These are phyloP conservation scores for Bothriochloa decipiens DNA, from an alignment of 176 grass and related monocot genomes.

Conservation along the genomic window DNA sequence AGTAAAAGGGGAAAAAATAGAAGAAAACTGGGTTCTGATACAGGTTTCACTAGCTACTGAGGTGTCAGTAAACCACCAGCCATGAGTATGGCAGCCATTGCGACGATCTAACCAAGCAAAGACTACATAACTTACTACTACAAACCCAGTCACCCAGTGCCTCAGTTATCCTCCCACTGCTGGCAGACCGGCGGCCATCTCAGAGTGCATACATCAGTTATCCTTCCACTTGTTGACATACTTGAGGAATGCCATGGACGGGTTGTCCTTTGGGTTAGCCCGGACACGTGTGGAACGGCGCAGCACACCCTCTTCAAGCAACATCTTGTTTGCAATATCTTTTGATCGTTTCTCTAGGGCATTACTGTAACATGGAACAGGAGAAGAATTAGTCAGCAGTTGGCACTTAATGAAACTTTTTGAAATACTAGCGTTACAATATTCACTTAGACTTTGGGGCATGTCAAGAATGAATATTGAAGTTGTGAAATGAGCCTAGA, in stretches of 20 bases:
- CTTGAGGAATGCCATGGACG: conserved; percentile 77
- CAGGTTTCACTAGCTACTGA: conserved; percentile 4
- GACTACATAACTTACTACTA: not conserved
- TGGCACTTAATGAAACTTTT: not conserved
- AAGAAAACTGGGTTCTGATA: not conserved
- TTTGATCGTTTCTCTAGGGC: conserved; percentile 79
- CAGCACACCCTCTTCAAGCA: conserved; percentile 74
- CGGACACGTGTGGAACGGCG: conserved; percentile 78
- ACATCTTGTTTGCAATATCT: conserved; percentile 58
- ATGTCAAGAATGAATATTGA: not conserved
- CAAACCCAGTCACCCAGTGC: conserved; percentile 6
- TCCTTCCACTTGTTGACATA: conserved; percentile 91
- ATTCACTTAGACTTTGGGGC: not conserved
- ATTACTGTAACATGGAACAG: conserved; percentile 43
- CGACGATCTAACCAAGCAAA: not conserved
- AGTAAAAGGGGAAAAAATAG: not conserved
- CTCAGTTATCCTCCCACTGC: not conserved
- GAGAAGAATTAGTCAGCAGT: conserved; percentile 7
- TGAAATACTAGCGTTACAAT: not conserved
- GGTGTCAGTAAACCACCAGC: not conserved
- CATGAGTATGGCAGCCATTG: not conserved
- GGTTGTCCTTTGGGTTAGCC: conserved; percentile 75
- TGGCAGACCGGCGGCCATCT: not conserved
- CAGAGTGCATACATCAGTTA: conserved; percentile 20
- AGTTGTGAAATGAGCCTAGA: not conserved